A percentile compares a stretch with the other conserved stretches of the same genome.
phyloP scores from a whole-genome alignment of 257 asterid genomes.

The Petunia secreta region DNA sequence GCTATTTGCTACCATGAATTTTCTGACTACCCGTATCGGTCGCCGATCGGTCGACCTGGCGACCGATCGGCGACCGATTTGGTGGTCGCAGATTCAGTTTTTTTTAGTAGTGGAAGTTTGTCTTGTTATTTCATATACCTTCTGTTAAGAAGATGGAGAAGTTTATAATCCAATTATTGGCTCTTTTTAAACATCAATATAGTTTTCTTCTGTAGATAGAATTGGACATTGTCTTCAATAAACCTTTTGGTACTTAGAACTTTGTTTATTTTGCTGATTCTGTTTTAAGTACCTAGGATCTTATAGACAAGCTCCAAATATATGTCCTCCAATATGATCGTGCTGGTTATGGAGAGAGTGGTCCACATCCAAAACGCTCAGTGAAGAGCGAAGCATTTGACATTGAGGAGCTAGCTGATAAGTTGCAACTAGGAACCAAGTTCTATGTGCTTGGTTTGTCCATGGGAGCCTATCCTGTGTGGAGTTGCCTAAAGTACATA shows the following conservation, averaged over 20 bases:
- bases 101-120: no score
- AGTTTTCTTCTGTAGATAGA: background rate
- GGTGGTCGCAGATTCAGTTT: no score
- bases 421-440: slow-evolving; percentile 65
- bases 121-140: background rate
- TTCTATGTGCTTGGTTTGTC: slow-evolving; percentile 73
- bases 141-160: background rate
- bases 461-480: slow-evolving; percentile 72
- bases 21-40: no score
- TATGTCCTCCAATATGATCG: slow-evolving; percentile 80
- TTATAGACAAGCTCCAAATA: slow-evolving; percentile 52
- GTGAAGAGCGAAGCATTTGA: slow-evolving; percentile 83
- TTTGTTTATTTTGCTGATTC: slow-evolving; percentile 5
- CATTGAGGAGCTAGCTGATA: slow-evolving; percentile 81
- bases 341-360: slow-evolving; percentile 95
- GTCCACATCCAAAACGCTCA: slow-evolving; percentile 73
- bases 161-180: background rate
- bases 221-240: background rate
- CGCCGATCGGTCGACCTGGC: no score
- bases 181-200: background rate
- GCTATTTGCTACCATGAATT: no score
- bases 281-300: slow-evolving; percentile 48
- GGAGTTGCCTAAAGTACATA: slow-evolving; percentile 71
- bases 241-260: background rate
- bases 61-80: no score